Percentiles rank a stretch among this genome's conserved stretches.
These are phyloP conservation scores for Alternaria tenuissima DNA, from an alignment of 2,329 filamentous ascomycete genomes.

Conservation along the genomic window DNA sequence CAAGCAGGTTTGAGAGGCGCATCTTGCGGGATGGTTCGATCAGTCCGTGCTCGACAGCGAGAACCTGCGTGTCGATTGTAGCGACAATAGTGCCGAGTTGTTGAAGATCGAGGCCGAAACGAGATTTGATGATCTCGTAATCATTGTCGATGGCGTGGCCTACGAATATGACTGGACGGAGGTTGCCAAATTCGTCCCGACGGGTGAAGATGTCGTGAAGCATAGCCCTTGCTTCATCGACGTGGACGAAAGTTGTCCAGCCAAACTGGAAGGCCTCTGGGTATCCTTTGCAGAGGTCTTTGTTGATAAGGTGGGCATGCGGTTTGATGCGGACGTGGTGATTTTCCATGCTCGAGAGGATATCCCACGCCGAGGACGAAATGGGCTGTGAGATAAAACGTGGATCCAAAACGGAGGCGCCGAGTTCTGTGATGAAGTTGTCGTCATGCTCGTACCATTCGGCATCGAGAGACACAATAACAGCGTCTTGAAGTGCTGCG, in stretches of 20 bases:
- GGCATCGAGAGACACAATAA: constrained; percentile 24
- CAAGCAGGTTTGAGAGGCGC: constrained; percentile 11
- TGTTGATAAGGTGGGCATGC: constrained; percentile 28
- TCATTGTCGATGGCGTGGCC: constrained; percentile 33
- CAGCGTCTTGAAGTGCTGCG: constrained; percentile 9
- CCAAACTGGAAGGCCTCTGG: constrained; percentile 29
- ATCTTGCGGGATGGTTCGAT: not conserved
- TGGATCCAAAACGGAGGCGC: constrained; percentile 19
- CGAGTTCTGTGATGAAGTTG: constrained; percentile 25
- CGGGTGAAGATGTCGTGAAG: constrained; percentile 15
- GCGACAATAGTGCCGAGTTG: constrained; percentile 18
- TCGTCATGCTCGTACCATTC: constrained; percentile 30
- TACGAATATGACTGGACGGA: constrained; percentile 28
- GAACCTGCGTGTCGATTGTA: constrained; percentile 29
- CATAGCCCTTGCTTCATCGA: constrained; percentile 9
- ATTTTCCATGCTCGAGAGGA: constrained; percentile 5
- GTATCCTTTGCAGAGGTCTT: constrained; percentile 13
- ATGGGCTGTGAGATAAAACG: not conserved
- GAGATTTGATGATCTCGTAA: constrained; percentile 19
- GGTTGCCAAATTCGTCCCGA: not conserved
- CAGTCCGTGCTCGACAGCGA: constrained; percentile 23
- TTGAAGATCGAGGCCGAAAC: constrained; percentile 25
- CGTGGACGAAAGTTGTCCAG: constrained; percentile 20
- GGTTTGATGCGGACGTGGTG: constrained; percentile 25
- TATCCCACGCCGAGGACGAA: constrained; percentile 1